Base-by-base conservation (phyloP, 345 rosid genomes). In the Pistacia atlantica region DNA sequence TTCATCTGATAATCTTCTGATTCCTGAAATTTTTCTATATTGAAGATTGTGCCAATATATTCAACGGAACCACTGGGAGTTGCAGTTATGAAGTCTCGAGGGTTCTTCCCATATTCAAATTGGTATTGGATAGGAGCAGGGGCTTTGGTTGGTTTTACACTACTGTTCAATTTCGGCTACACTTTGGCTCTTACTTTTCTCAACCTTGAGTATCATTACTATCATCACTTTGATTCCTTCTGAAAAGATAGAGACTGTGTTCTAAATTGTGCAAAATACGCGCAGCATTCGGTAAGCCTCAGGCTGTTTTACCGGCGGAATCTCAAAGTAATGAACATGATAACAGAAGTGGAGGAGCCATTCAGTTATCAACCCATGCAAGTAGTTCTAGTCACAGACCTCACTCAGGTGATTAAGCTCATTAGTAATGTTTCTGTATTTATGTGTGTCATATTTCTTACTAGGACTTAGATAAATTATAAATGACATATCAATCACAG, bases 61-160 rank as follows among this genome's bases (percentile, higher is more conserved):
- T 69, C 83, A 57, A 70, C 55, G 33, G 82, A 79, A 9, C 1
- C 80, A 65, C 70, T 88, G 4, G 97, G 97, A 35, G 61, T 86
- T 77, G 75, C 71, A 78, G 59, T 87, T 60, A 62, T 91, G 79
- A 73, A 81, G 84, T 71, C 69, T 9, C 90, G 90, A 55, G 93
- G 87, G 51, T 60, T 91, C 78, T 76, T 82, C 78, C 65, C 82
- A 0, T 66, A 88, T 7, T 65, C 89, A 16, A 54, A 85, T 45
- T 90, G 93, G 97, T 91, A 89, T 73, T 93, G 98, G 98, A 62
- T 91, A 16, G 95, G 91, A 76, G 72, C 84, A 14, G 89, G 86
- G 13, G 96, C 88, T 37, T 33, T 80, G 81, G 9, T 77, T 60
- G 96, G 92, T 61, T 91, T 80, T 80, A 75, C 59, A 8, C 16